Conservation (phyloP, 2,329 filamentous ascomycete genomes). For the Colletotrichum orbiculare region DNA sequence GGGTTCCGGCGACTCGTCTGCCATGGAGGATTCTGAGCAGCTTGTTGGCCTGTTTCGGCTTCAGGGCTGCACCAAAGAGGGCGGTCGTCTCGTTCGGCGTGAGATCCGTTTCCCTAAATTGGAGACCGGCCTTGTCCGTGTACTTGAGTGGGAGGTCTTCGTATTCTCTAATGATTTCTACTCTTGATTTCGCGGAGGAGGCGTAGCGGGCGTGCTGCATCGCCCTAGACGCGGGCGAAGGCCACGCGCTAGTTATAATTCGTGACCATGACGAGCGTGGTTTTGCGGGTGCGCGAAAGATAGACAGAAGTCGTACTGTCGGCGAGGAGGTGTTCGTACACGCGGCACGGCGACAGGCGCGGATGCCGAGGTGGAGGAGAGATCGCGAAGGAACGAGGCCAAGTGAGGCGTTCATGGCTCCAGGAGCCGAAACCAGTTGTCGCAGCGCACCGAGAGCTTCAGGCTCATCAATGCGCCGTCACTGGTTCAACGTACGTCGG, state of each 20-base stretch:
- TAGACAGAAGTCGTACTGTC: constrained; percentile 23
- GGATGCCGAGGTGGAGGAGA: constrained; percentile 31
- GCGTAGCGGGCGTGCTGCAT: constrained; percentile 2
- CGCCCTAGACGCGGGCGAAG: constrained; percentile 18
- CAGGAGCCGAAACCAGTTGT: constrained; percentile 12
- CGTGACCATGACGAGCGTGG: constrained; percentile 25
- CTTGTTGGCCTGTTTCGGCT: constrained; percentile 59
- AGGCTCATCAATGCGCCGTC: constrained; percentile 31
- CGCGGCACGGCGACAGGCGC: constrained; percentile 9
- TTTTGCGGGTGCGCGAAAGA: constrained; percentile 3
- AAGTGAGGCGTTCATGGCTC: constrained; percentile 36
- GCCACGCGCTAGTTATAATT: constrained; percentile 13
- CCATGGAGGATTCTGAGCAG: constrained; percentile 71
- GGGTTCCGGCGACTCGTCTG: constrained; percentile 70
- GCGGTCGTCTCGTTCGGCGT: constrained; percentile 55
- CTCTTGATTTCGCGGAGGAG: constrained; percentile 28
- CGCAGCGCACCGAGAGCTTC: constrained; percentile 27
- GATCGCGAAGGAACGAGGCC: constrained; percentile 33
- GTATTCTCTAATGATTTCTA: constrained; percentile 60
- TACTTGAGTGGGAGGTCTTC: constrained; percentile 68
- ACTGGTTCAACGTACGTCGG: neutral
- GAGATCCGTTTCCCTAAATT: constrained; percentile 63
- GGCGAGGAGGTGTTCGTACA: neutral
- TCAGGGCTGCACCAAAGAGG: constrained; percentile 63
- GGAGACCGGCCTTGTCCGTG: constrained; percentile 64